Percentiles rank a stretch among this genome's conserved stretches.
These are phyloP conservation scores for Fusarium robinianum DNA, from an alignment of 2,329 filamentous ascomycete species.

Conservation along the genomic window DNA sequence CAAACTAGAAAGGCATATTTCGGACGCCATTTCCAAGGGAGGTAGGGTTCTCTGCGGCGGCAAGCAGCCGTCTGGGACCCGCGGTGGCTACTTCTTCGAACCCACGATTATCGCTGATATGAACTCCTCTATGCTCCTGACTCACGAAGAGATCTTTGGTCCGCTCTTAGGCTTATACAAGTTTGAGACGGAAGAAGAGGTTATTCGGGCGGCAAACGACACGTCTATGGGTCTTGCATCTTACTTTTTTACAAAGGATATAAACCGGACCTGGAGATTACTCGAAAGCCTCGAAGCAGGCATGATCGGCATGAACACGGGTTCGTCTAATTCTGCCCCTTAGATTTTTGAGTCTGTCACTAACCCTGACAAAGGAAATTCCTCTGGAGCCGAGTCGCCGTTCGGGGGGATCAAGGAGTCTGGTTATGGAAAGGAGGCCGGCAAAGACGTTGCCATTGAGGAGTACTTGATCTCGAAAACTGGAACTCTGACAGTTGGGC, in stretches of 20 bases:
- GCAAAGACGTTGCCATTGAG: slow-evolving; percentile 49
- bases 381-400: slow-evolving; percentile 45
- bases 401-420: slow-evolving; percentile 34
- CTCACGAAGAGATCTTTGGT: slow-evolving; percentile 23
- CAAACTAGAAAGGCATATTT: slow-evolving; percentile 10
- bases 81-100: slow-evolving; percentile 21
- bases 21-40: slow-evolving; percentile 17
- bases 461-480: slow-evolving; percentile 51
- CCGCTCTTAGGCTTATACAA: slow-evolving; percentile 19
- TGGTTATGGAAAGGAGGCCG: slow-evolving; percentile 36
- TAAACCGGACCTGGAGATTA: slow-evolving; percentile 13
- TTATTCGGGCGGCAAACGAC: slow-evolving; percentile 15
- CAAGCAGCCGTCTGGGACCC: neutral
- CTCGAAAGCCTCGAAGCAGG: slow-evolving; percentile 27
- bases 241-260: slow-evolving; percentile 24
- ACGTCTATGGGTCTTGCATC: slow-evolving; percentile 19
- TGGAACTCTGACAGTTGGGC: slow-evolving; percentile 8
- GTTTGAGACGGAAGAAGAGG: slow-evolving; percentile 25
- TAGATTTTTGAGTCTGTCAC: too few species aligned
- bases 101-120: slow-evolving; percentile 21
- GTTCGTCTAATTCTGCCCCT: too few species aligned
- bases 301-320: slow-evolving; percentile 24
- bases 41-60: slow-evolving; percentile 14
- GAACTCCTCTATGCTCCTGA: slow-evolving; percentile 6
- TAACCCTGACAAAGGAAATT: slow-evolving; percentile 9